Evolutionary conservation across 2,329 filamentous ascomycete species (phyloP).

Genomic region (Arthrobotrys pseudoclavata): DNA sequence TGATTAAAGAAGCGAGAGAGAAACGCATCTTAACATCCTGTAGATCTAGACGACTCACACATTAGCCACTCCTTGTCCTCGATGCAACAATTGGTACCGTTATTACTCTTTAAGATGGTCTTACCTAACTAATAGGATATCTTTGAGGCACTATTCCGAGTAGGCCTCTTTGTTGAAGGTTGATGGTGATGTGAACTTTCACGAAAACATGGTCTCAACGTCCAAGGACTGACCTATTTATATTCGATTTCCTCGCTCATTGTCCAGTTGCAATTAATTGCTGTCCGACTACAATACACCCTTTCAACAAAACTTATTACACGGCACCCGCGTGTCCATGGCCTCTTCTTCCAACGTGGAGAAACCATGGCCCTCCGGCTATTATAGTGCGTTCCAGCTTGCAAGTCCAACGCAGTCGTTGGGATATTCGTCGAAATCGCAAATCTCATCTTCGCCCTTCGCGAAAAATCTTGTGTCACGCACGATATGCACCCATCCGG

Average conservation of each 20-base stretch:
- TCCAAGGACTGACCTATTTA: background rate
- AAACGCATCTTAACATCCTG: background rate
- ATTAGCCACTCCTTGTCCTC: too few species aligned
- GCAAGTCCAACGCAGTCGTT: background rate
- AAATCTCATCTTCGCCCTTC: background rate
- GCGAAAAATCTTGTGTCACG: constrained; percentile 12
- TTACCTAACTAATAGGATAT: background rate
- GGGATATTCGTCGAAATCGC: background rate
- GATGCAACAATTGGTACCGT: too few species aligned
- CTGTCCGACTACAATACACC: background rate
- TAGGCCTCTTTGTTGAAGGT: background rate
- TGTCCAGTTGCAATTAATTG: background rate
- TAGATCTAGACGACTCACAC: background rate
- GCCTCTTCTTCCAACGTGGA: background rate
- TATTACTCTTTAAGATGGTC: too few species aligned
- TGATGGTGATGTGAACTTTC: background rate
- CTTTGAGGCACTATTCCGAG: background rate
- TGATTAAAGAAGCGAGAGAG: background rate
- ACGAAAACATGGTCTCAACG: background rate
- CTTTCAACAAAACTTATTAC: background rate
- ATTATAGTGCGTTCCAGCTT: background rate
- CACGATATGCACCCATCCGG: constrained; percentile 1
- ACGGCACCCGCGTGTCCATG: background rate
- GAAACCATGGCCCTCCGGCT: background rate
- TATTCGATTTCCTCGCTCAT: background rate